phyloP scores from a whole-genome alignment of 2,329 filamentous ascomycete species.

The Pseudophaeomoniella oleicola region DNA sequence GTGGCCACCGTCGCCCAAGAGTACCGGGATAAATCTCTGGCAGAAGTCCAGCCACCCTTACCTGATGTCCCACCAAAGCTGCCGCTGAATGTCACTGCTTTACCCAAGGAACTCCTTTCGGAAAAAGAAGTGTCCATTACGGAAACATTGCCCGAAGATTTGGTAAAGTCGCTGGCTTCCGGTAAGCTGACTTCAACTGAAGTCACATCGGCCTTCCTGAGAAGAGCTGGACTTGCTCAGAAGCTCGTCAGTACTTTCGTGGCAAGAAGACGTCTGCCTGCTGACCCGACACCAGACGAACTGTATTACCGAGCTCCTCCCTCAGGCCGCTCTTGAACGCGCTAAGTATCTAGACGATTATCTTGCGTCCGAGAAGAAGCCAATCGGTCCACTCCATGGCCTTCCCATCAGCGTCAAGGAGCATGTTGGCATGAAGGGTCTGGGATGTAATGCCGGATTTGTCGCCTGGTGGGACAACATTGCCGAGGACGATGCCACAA shows the following conservation, averaged over 20 bases:
- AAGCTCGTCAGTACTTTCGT: slow-evolving; percentile 23
- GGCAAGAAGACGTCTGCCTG: not conserved
- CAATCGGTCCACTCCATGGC: slow-evolving; percentile 30
- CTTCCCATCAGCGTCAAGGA: slow-evolving; percentile 35
- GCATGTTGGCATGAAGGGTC: slow-evolving; percentile 13
- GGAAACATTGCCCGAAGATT: slow-evolving; percentile 26
- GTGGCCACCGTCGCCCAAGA: slow-evolving; percentile 7
- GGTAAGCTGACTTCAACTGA: slow-evolving; percentile 27
- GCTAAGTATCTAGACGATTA: slow-evolving; percentile 40
- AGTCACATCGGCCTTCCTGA: slow-evolving; percentile 39
- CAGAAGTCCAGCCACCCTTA: slow-evolving; percentile 12
- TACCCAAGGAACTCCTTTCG: slow-evolving; percentile 33
- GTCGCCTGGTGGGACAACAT: slow-evolving; percentile 14
- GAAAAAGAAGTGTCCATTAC: slow-evolving; percentile 36
- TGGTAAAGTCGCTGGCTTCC: slow-evolving; percentile 27
- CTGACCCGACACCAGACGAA: slow-evolving; percentile 19
- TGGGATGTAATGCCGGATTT: slow-evolving; percentile 14
- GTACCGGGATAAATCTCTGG: slow-evolving; percentile 12
- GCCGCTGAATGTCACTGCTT: slow-evolving; percentile 20
- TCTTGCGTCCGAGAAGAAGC: slow-evolving; percentile 22
- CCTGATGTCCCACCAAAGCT: slow-evolving; percentile 6
- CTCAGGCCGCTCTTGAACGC: slow-evolving; percentile 35
- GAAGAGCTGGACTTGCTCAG: slow-evolving; percentile 39
- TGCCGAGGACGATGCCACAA: slow-evolving; percentile 11
- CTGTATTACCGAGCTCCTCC: slow-evolving; percentile 44